A percentile compares a stretch with the other conserved stretches of the same genome.
Conservation (phyloP, 148 eudicot species). For the Rhododendron mucronatum region DNA sequence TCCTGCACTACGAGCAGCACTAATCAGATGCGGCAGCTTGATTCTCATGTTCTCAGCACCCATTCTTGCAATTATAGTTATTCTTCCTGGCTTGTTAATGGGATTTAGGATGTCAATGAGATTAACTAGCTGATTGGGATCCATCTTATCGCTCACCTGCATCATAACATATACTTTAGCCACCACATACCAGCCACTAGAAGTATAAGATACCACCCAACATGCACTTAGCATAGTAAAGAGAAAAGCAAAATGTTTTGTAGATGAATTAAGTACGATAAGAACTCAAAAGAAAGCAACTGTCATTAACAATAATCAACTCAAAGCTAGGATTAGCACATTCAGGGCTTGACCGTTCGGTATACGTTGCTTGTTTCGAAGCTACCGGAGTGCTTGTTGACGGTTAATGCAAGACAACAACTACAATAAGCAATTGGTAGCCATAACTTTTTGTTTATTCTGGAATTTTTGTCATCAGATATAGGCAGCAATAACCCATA, state of each 20-base stretch:
- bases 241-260: not conserved
- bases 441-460: too few species aligned
- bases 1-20: constrained; percentile 5
- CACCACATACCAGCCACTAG: not conserved
- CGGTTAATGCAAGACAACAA: too few species aligned
- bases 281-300: not conserved
- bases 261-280: not conserved
- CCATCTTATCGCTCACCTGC: constrained; percentile 10
- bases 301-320: not conserved
- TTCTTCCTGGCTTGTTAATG: constrained; percentile 4
- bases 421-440: not conserved
- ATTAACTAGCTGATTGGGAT: constrained; percentile 1
- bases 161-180: not conserved
- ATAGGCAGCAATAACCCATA: too few species aligned
- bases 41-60: constrained; percentile 6
- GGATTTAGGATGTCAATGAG: constrained; percentile 7
- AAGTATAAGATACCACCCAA: not conserved
- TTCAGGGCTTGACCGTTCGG: not conserved
- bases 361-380: too few species aligned
- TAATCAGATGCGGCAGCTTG: not conserved
- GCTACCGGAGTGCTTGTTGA: too few species aligned
- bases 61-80: constrained; percentile 5
- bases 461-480: too few species aligned
- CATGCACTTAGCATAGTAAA: not conserved
- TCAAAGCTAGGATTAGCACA: not conserved